Percentiles rank a stretch among this genome's conserved stretches.
phyloP scores from a whole-genome alignment of 2,329 filamentous ascomycete species.

The Fusarium incarnatum region DNA sequence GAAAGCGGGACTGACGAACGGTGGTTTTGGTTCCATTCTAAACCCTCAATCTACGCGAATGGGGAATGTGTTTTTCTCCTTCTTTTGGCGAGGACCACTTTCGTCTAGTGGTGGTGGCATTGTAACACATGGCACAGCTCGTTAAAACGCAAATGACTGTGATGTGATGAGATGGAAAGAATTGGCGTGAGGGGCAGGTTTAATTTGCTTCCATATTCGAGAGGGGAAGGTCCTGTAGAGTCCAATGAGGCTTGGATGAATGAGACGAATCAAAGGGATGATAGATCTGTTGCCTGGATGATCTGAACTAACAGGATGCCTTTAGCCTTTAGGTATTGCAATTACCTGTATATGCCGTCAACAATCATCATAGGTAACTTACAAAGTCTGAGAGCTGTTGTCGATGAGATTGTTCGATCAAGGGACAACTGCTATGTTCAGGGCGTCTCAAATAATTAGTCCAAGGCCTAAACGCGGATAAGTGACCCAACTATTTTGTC shows the following conservation, averaged over 20 bases:
- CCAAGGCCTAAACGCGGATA: neutral
- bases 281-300: constrained; percentile 2
- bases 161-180: constrained; percentile 17
- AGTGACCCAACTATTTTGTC: neutral
- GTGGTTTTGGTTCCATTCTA: constrained; percentile 20
- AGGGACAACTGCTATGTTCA: neutral
- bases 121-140: constrained; percentile 18
- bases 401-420: constrained; percentile 9
- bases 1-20: constrained; percentile 13
- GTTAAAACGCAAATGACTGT: constrained; percentile 2
- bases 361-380: constrained; percentile 8
- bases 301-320: neutral
- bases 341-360: neutral
- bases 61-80: neutral
- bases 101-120: constrained; percentile 9
- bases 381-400: neutral
- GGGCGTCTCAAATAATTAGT: neutral
- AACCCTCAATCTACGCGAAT: constrained; percentile 4
- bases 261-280: constrained; percentile 34
- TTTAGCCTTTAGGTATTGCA: constrained; percentile 4
- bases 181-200: constrained; percentile 34
- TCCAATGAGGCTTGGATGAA: constrained; percentile 19
- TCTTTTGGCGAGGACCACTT: neutral
- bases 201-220: constrained; percentile 34
- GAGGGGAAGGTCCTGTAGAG: constrained; percentile 21